Evolutionary conservation across 805 yeast species (phyloP), one percentile per base, ranked within the genome.

Genomic region (Phaffomyces thermotolerans): DNA sequence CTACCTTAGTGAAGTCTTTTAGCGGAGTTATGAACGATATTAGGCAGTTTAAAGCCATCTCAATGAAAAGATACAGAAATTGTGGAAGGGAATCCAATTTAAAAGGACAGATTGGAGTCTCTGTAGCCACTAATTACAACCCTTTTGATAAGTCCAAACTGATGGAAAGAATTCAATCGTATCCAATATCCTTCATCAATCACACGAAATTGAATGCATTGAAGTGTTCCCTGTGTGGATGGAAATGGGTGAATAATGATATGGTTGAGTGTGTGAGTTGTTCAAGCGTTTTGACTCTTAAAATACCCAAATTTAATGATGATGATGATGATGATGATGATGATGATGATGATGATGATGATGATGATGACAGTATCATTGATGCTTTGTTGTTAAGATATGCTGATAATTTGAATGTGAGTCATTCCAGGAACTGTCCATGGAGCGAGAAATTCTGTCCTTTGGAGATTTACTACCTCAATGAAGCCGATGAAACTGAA

Each of bases 341-440:
- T 27, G 38, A 34, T 13, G 42, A 17, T 8, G 20, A 18, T 17
- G 27, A 8, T 34, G 42, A 25, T 20, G 23, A 18, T 4, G 18
- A 18, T 17, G 6, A n/a, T 4, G 27, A 27, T 27, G 38, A 34
- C 6, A 38, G n/a, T 17, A 4, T 34, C 18, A 29, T 10, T 8
- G 14, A 31, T 9, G 40, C 34, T 2, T 18, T 38, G 15, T 15
- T 38, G 29, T 3, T 8, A 31, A 31, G 31, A 8, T 38, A 38
- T 29, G 12, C 13, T 5, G 9, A 20, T 4, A 23, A 30, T 5
- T 29, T 39, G 10, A 22, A 25, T 9, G 34, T 34, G 24, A 34
- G 25, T 6, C 45, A 42, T 30, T 34, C 20, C 12, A 40, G 33
- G 8, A 36, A 38, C 32, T 42, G 45, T 17, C 41, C 45, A 8